Conservation (phyloP, 176 grass and related monocot species). For the Oryza punctata region DNA sequence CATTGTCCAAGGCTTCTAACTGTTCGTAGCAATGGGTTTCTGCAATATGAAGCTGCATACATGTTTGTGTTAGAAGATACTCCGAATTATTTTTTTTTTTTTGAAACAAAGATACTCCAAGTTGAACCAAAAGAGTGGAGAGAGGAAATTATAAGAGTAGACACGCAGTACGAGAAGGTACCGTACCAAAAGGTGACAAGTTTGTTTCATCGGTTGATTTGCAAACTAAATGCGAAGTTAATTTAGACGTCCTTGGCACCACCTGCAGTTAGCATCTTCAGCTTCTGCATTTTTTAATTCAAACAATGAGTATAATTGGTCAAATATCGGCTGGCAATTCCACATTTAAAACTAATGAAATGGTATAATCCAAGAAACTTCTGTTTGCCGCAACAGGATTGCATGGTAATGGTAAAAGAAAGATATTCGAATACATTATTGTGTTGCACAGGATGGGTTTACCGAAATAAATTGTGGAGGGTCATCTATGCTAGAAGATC, state of each 20-base stretch:
- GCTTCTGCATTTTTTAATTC: constrained; percentile 59
- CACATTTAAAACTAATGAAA: neutral
- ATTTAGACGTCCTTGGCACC: constrained; percentile 38
- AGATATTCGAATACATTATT: neutral
- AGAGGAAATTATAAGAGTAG: neutral
- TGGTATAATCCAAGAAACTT: neutral
- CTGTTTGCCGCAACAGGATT: neutral
- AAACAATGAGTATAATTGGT: neutral
- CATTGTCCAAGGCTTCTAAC: neutral
- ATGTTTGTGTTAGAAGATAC: neutral
- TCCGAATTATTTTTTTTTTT: neutral
- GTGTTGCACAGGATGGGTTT: neutral
- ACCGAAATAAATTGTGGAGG: constrained; percentile 87
- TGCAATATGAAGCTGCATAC: neutral
- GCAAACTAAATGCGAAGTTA: constrained; percentile 40
- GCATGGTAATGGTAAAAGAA: neutral
- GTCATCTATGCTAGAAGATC: constrained; percentile 77
- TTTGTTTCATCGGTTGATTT: neutral
- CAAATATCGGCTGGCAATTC: neutral
- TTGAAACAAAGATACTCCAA: too few relatives aligned
- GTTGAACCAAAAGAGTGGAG: neutral
- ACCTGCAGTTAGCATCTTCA: constrained; percentile 69
- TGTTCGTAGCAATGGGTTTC: neutral
- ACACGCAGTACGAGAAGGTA: neutral
- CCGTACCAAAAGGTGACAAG: constrained; percentile 5